Evolutionary conservation across 331 rosid species (phyloP).

Genomic region (Ulmus americana): DNA sequence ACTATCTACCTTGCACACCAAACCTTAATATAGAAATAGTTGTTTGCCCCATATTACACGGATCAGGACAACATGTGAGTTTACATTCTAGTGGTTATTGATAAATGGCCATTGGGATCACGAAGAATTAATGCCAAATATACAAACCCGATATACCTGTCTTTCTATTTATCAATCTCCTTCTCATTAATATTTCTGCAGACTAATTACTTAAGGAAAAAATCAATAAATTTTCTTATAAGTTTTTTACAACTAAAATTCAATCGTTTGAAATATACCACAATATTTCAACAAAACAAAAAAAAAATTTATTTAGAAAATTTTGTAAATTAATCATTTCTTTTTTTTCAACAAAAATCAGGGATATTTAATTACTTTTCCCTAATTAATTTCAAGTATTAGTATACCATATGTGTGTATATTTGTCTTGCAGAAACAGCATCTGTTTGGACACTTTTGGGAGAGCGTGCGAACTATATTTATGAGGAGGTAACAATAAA

Average conservation of each 20-base stretch:
- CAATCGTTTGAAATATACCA: no score
- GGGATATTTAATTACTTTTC: no score
- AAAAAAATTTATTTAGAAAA: no score
- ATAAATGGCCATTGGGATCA: slow-evolving; percentile 9
- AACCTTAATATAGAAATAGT: no score
- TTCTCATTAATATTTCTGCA: background rate
- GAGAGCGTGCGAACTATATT: slow-evolving; percentile 2
- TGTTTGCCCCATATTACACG: slow-evolving; percentile 18
- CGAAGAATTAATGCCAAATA: slow-evolving; percentile 15
- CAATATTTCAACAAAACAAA: no score
- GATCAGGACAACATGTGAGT: slow-evolving; percentile 37
- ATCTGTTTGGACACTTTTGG: slow-evolving; percentile 11
- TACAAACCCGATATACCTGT: background rate
- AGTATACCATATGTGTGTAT: background rate
- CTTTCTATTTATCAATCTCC: background rate
- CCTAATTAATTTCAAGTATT: no score
- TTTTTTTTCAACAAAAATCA: no score
- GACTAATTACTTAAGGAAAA: background rate
- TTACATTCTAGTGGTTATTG: slow-evolving; percentile 20
- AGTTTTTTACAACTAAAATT: no score
- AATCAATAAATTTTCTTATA: background rate
- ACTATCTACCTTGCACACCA: no score
- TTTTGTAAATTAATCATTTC: no score
- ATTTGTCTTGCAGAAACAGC: slow-evolving; percentile 9
- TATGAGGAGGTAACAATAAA: slow-evolving; percentile 6